Evolutionary conservation across 805 yeast species (phyloP), one percentile per base, ranked within the genome.

Genomic region (Pichia cephalocereana): DNA sequence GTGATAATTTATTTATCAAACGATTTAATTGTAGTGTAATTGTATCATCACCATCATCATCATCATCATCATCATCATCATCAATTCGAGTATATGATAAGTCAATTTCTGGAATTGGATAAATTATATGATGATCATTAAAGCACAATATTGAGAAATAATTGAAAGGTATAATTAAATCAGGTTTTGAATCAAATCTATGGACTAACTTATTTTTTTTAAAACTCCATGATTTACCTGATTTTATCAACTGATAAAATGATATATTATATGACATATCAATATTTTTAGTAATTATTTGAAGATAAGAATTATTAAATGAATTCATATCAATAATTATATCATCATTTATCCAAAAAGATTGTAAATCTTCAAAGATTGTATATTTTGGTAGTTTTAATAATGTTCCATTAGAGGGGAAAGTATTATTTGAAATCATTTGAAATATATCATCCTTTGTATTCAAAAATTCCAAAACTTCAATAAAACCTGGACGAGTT

Each of bases 381-480:
- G 42, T 46, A 40, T 54, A 52, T n/a, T 45, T 31, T 6, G 34
- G 40, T 26, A 56, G 28, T 9, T 45, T 46, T 0, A 50, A 32
- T 2, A 56, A 50, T n/a, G 46, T 48, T 8, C 5, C 14, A 12
- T 30, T 30, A 7, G 32, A 12, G 8, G 14, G 14, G 10, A 3
- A 12, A 10, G 10, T 30, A 30, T 30, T 30, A 30, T 30, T 2
- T 8, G 7, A 10, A 30, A 30, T 60, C n/a, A 30, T 34, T 12
- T 28, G 27, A 38, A 51, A 61, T 2, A 62, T 28, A 6, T 54
- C 41, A 5, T 38, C 2, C 36, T 61, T 62, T 12, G 53, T 45
- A 6, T 59, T 58, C 14, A 47, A 51, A 1, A 62, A 46, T 45
- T 57, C 58, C 7, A 61, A 47, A 0, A 61, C 30, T 3, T 50